A percentile compares a stretch with the other conserved stretches of the same genome.
Conservation (phyloP, 257 asterid genomes). For the Dorcoceras hygrometricum region DNA sequence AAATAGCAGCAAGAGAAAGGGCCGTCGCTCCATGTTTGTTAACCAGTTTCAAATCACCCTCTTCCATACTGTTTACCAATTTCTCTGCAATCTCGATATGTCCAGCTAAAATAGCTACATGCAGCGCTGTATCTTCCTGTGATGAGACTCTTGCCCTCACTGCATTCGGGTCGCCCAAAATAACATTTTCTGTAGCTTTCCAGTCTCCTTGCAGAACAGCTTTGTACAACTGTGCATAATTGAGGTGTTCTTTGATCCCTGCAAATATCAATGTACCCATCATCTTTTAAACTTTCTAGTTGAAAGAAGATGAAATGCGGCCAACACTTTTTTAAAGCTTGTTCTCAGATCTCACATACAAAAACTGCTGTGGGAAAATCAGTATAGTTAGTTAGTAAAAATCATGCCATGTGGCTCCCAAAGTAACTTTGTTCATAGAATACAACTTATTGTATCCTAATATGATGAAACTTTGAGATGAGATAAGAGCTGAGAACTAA, state of each 20-base stretch:
- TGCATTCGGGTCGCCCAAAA: slow-evolving; percentile 7
- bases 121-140: slow-evolving; percentile 41
- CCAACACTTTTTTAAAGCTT: too few species aligned
- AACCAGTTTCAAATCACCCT: slow-evolving; percentile 26
- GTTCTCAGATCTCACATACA: too few species aligned
- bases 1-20: slow-evolving; percentile 39
- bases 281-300: too few species aligned
- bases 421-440: too few species aligned
- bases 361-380: too few species aligned
- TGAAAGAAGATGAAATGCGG: too few species aligned
- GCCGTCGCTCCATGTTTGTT: slow-evolving; percentile 40
- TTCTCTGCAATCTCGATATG: slow-evolving; percentile 33
- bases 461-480: too few species aligned
- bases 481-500: not conserved
- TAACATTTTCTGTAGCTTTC: not conserved
- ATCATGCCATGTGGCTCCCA: too few species aligned
- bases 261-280: too few species aligned
- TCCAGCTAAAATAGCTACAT: slow-evolving; percentile 35
- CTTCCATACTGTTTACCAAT: slow-evolving; percentile 24
- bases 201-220: slow-evolving; percentile 29
- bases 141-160: slow-evolving; percentile 34
- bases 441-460: not conserved
- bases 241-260: slow-evolving; percentile 19
- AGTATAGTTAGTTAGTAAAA: too few species aligned
- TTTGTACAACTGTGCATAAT: slow-evolving; percentile 22